Base-by-base conservation (phyloP, 345 rosid species). In the Passiflora organensis region DNA sequence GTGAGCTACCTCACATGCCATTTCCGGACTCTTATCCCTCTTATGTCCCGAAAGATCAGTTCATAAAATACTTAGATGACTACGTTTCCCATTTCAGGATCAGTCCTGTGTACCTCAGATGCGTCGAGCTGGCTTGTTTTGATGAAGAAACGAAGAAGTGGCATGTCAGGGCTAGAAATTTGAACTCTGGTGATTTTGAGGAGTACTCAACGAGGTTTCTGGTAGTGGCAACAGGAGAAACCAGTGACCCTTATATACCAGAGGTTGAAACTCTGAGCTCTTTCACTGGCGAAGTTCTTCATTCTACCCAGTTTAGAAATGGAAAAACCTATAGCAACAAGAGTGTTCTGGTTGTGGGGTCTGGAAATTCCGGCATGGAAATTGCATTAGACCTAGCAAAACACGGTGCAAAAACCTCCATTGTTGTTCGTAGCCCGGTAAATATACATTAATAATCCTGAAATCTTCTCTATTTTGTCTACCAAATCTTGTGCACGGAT, bases 351-450 rank as follows among this genome's bases (percentile, higher is more conserved):
- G 91, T 87, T 34, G 91, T 90, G 32, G 96, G 97, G n/a, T 74
- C 82, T 14, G 97, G 96, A 4, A 87, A 87, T 58, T 90, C 97
- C 3, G 96, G 94, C 36, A 83, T 81, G 97, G 97, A 90, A 58
- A 83, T 90, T 49, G 78, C 87, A 2, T 72, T 77, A 1, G 97
- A 90, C 65, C 71, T 90, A 1, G 75, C 77, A 6, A 70, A 85
- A 58, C 70, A 71, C 22, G 89, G 78, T n/a, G 91, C 82, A 36
- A 71, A 62, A 41, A 77, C 87, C 13, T 70, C 86, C 32, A 62
- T 87, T 21, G 81, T 77, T 13, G 60, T 80, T 14, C 82, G 87
- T 2, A 81, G 89, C 65, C 85, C 89, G 76, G 94, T 90, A 81
- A 66, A n/a, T n/a, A n/a, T n/a, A n/a, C n/a, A n/a, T n/a, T n/a